These are phyloP conservation scores for Trypanosomatidae sp. DNA, from an alignment of 208 protist species.

Conservation along the genomic window DNA sequence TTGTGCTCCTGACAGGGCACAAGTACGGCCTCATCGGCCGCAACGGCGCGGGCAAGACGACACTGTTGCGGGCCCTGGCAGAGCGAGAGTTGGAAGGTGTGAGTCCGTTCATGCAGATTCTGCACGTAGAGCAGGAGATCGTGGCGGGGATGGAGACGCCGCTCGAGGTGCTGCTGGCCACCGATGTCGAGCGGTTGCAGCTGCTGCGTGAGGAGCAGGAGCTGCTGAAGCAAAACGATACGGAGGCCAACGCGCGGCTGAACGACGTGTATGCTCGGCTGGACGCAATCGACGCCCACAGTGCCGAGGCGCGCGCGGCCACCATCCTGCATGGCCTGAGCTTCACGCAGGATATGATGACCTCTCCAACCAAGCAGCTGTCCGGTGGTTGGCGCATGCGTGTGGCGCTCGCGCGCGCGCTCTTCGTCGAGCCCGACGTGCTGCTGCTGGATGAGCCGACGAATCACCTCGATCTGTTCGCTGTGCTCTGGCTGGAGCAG, in stretches of 20 bases:
- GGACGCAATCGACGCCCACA: constrained; percentile 95
- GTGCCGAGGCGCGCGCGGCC: constrained; percentile 85
- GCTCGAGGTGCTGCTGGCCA: constrained; percentile 88
- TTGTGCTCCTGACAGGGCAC: constrained; percentile 83
- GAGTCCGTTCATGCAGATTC: constrained; percentile 95
- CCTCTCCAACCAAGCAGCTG: constrained; percentile 73
- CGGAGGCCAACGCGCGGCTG: constrained; percentile 77
- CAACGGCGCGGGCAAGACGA: constrained; percentile 95
- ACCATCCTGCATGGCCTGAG: constrained; percentile 92
- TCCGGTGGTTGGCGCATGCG: constrained; percentile 98
- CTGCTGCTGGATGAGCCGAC: constrained; percentile 98
- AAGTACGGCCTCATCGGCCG: constrained; percentile 97
- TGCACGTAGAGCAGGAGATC: constrained; percentile 99
- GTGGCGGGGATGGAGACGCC: constrained; percentile 76
- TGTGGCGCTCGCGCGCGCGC: constrained; percentile 95
- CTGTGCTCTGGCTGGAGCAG: constrained; percentile 97
- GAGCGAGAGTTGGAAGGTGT: constrained; percentile 94
- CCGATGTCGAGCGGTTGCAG: constrained; percentile 92
- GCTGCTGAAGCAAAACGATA: constrained; percentile 80
- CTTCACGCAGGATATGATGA: constrained; percentile 96
- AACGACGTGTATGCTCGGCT: constrained; percentile 95
- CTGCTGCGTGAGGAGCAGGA: constrained; percentile 93
- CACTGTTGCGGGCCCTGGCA: constrained; percentile 94
- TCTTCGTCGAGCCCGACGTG: constrained; percentile 96
- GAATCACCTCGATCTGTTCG: constrained; percentile 98